Evolutionary conservation across 2,329 filamentous ascomycete species (phyloP).

Genomic region (Sarocladium strictum): DNA sequence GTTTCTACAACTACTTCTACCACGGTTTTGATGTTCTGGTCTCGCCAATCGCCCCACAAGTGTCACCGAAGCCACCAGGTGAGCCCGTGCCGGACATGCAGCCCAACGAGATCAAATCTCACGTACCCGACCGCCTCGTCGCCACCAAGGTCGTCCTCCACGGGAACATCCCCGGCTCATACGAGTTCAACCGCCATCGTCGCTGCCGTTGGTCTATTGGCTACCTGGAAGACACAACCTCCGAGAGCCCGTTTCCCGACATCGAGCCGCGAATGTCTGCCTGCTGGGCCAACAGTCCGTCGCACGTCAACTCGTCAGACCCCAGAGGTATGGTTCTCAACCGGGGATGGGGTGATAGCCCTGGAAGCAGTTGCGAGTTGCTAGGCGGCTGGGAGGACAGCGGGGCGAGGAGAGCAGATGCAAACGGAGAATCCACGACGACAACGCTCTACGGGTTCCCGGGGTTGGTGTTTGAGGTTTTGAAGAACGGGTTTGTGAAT

Average conservation of each 20-base stretch:
- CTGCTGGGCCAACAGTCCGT: constrained; percentile 53
- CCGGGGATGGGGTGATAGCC: constrained; percentile 84
- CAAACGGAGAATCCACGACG: constrained; percentile 58
- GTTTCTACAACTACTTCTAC: constrained; percentile 97
- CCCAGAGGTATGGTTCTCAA: constrained; percentile 80
- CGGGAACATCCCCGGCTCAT: constrained; percentile 90
- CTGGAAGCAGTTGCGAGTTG: constrained; percentile 81
- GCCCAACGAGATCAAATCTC: constrained; percentile 28
- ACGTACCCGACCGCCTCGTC: constrained; percentile 60
- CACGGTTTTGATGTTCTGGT: constrained; percentile 91
- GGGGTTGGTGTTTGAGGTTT: constrained; percentile 88
- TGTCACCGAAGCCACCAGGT: constrained; percentile 54
- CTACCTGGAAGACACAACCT: constrained; percentile 43
- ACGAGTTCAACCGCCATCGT: constrained; percentile 92
- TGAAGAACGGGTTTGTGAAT: constrained; percentile 87
- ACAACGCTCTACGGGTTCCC: constrained; percentile 92
- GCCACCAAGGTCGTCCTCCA: constrained; percentile 92
- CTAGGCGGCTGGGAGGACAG: constrained; percentile 83
- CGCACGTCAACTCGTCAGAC: constrained; percentile 23
- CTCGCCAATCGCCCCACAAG: constrained; percentile 58
- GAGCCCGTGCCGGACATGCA: neutral
- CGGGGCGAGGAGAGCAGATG: constrained; percentile 46
- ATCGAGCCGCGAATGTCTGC: constrained; percentile 64
- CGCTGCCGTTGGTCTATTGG: constrained; percentile 79
- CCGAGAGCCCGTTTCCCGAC: constrained; percentile 59